Conservation (phyloP, 306 rosid species). For the Arachis hypogaea region DNA sequence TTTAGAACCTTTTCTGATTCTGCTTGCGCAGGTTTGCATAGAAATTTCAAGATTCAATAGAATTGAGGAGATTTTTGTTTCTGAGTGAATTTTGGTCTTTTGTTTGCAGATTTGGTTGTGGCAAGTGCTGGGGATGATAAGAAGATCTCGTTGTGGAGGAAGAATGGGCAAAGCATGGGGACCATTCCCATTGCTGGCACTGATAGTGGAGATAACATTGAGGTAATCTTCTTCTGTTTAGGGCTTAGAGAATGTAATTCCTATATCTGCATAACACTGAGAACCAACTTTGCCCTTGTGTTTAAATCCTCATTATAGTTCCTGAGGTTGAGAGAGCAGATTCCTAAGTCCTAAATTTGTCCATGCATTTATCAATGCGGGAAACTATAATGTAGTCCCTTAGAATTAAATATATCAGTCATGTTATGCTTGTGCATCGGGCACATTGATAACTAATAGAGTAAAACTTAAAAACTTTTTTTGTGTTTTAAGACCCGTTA, state of each 20-base stretch:
- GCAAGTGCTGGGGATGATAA: slow-evolving; percentile 98
- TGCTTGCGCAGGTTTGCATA: slow-evolving; percentile 27
- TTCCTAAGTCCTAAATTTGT: background rate
- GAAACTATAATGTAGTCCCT: background rate
- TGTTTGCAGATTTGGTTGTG: slow-evolving; percentile 79
- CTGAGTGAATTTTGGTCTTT: slow-evolving; percentile 27
- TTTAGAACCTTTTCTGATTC: background rate
- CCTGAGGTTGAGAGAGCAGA: background rate
- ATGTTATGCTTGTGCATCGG: background rate
- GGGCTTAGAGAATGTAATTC: slow-evolving; percentile 4
- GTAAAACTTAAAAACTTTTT: background rate
- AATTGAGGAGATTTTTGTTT: background rate
- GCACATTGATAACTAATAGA: background rate
- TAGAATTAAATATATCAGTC: background rate
- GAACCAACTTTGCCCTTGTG: background rate
- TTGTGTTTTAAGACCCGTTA: background rate
- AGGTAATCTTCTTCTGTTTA: slow-evolving; percentile 49
- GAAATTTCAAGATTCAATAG: background rate
- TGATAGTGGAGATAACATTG: slow-evolving; percentile 82
- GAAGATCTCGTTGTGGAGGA: slow-evolving; percentile 89
- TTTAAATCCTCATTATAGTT: background rate
- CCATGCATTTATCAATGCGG: background rate
- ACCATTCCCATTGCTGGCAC: slow-evolving; percentile 84
- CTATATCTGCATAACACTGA: background rate
- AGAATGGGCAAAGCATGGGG: slow-evolving; percentile 94